Conservation (phyloP, 768 basidiomycete species). For the Serendipita sp. region DNA sequence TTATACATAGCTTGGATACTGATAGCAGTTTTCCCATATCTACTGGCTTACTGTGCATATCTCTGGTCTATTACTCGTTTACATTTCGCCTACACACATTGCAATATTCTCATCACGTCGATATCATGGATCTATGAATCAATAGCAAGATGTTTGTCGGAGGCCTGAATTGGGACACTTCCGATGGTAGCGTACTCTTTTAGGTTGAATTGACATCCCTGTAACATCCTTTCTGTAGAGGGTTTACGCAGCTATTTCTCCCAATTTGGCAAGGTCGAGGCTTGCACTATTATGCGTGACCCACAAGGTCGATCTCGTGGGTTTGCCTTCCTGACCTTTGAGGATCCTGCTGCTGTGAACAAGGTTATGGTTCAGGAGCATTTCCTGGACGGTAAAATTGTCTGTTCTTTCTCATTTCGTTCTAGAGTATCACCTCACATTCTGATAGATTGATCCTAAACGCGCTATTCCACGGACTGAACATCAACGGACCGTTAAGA, state of each 20-base stretch:
- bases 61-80: conserved; percentile 7
- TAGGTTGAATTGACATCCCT: background rate
- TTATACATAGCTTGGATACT: conserved; percentile 64
- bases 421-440: background rate
- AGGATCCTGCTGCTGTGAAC: conserved; percentile 82
- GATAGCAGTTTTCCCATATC: conserved; percentile 50
- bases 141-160: conserved; percentile 99
- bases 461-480: conserved; percentile 94
- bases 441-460: conserved; percentile 89
- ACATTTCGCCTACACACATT: conserved; percentile 6
- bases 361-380: conserved; percentile 93
- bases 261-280: conserved; percentile 93
- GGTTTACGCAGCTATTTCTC: conserved; percentile 73
- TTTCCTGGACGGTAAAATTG: conserved; percentile 91
- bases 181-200: conserved; percentile 60
- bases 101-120: conserved; percentile 17
- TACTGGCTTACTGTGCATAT: conserved; percentile 16
- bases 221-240: conserved; percentile 29
- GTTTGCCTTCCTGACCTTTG: conserved; percentile 96
- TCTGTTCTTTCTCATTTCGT: conserved; percentile 29
- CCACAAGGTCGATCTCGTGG: conserved; percentile 86
- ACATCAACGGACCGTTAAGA: conserved; percentile 79
- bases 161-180: conserved; percentile 98
- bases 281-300: conserved; percentile 98
- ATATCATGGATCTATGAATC: conserved; percentile 16